phyloP scores from a whole-genome alignment of 2,329 filamentous ascomycete genomes.

The Botrytis hyacinthi region DNA sequence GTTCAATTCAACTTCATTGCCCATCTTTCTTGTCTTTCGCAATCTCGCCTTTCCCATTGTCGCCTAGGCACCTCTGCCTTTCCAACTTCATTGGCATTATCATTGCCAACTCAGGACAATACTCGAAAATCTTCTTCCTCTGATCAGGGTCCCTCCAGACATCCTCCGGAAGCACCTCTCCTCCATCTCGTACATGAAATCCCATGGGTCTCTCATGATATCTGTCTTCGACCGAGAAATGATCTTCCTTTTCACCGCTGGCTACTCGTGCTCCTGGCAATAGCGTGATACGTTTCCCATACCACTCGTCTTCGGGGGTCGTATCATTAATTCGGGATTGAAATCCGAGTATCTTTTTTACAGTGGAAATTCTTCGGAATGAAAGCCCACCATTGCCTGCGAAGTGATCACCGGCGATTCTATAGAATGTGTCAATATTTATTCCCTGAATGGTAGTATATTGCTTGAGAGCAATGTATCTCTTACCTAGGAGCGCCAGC shows the following conservation, averaged over 20 bases:
- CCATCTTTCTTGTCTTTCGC: neutral
- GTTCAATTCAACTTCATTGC: neutral
- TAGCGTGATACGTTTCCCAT: slow-evolving; percentile 48
- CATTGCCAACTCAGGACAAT: slow-evolving; percentile 56
- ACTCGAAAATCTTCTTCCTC: slow-evolving; percentile 51
- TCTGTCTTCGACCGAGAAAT: slow-evolving; percentile 51
- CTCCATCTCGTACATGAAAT: slow-evolving; percentile 50
- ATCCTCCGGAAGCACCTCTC: slow-evolving; percentile 42
- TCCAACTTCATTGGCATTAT: slow-evolving; percentile 58
- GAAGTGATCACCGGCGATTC: slow-evolving; percentile 36
- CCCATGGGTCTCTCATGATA: slow-evolving; percentile 54
- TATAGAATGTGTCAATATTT: neutral
- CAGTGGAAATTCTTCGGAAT: slow-evolving; percentile 51
- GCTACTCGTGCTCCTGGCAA: slow-evolving; percentile 52
- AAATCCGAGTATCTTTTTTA: slow-evolving; percentile 48
- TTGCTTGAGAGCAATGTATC: slow-evolving; percentile 14
- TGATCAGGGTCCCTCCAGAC: slow-evolving; percentile 48
- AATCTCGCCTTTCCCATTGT: slow-evolving; percentile 13
- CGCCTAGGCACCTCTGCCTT: slow-evolving; percentile 19
- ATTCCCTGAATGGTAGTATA: slow-evolving; percentile 1
- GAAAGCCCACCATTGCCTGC: slow-evolving; percentile 55
- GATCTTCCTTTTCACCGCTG: slow-evolving; percentile 41
- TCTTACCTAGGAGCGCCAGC: slow-evolving; percentile 43
- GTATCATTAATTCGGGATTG: slow-evolving; percentile 52
- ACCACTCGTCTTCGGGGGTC: slow-evolving; percentile 56